Evolutionary conservation across 148 eudicot species (phyloP), one percentile per base, ranked within the genome.

Genomic region (Rhododendron molle): DNA sequence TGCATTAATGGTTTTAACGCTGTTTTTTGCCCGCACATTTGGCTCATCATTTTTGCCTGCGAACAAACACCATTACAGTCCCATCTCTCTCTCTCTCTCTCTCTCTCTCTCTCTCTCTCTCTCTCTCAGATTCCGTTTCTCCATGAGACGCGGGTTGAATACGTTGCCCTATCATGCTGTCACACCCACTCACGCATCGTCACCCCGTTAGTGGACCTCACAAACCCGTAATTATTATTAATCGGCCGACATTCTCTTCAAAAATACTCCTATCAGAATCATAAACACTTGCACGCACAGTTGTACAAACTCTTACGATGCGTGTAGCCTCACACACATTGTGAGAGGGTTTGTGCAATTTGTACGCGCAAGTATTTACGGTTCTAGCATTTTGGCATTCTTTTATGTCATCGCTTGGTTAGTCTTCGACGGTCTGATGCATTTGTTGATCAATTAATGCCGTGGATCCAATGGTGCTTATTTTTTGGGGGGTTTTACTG

Each of bases 21-120:
- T 82, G 26, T 52, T 81, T 54, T 84, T 76, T 38, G 78, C 85
- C 78, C 50, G 50, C 60, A 34, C 78, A 49, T 5, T 9, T 43
- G 7, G 13, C 52, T 81, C 81, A 72, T 83, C 84, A 86, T 73
- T 83, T 26, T 80, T 84, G 74, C 87, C 82, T 60, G 16, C 80
- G 78, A 86, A 86, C 86, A 84, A 77, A 81, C 81, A 4, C 88
- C 83, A 65, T 84, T 86, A 20, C n/a, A 44, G 7, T 40, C 54
- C 58, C 8, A 14, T 54, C 82, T 65, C 28, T 32, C 47, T 65
- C 30, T 65, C 72, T 54, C 81, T 60, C 36, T 43, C 44, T 76
- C 69, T 60, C 69, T 60, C 69, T 58, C 69, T 60, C 69, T 38
- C 26, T 21, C 32, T 76, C 69, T 60, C 69, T 60, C 69, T 58